Base-by-base conservation (phyloP, 352 stramenopile genomes). In the Saprolegnia parasitica region DNA sequence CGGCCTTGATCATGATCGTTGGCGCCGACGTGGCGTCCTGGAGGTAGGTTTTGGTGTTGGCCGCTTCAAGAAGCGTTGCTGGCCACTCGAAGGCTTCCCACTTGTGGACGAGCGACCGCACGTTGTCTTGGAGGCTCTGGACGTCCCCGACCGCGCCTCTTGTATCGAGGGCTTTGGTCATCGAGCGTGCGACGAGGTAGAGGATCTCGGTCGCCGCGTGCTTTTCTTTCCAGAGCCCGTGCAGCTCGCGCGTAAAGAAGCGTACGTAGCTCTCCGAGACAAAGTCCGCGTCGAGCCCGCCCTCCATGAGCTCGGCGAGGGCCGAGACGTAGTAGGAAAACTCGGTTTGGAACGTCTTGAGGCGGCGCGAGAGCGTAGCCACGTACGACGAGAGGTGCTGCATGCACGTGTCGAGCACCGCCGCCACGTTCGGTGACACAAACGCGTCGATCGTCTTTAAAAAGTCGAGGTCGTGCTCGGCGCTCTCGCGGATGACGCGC, bases 191-290 rank as follows among this genome's bases (percentile, higher is more conserved):
- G 46, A 93, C 87, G 5, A 83, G 79, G 47, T 89, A 77, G 37
- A 94, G 77, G 65, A 89, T 86, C 67, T 94, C 86, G 4, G 91
- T 65, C 5, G 84, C 87, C 32, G 83, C 87, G 42, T 78, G 88
- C 40, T 86, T 73, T 71, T 94, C 86, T 70, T 90, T 90, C 86
- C 86, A 94, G 57, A 94, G 73, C 32, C 76, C 73, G 63, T 93
- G 81, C 73, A 94, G 87, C 67, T 94, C 86, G 13, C 86, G 76
- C 73, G 86, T 87, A 68, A 91, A 94, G 68, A 94, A 93, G 1
- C 72, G 77, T 4, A 87, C 77, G 65, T 94, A 94, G 65, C 75
- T 94, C 49, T 85, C 81, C 18, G 73, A 5, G 1, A 66, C 46
- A 32, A 45, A 52, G 23, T 61, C 63, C 4, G 9, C 20, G 10